phyloP scores from a whole-genome alignment of 352 stramenopile species.

The Globisporangium canariense region DNA sequence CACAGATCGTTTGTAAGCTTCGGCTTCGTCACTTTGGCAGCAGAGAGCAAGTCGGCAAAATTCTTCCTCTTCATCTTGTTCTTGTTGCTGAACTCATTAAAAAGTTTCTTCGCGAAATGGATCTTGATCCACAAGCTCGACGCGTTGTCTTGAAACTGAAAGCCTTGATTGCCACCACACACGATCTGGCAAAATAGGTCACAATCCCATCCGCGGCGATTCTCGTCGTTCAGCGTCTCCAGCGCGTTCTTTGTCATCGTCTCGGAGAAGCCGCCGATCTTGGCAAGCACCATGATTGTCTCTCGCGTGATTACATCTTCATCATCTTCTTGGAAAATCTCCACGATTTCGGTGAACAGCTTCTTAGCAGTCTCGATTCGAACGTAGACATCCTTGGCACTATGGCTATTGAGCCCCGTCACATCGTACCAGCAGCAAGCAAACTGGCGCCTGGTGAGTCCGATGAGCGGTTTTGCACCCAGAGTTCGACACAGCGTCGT shows the following conservation, averaged over 20 bases:
- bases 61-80: conserved; percentile 42
- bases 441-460: conserved; percentile 49
- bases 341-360: conserved; percentile 38
- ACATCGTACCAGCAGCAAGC: conserved; percentile 52
- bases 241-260: conserved; percentile 24
- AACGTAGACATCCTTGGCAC: conserved; percentile 46
- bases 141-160: conserved; percentile 37
- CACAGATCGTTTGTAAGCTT: conserved; percentile 46
- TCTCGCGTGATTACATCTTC: conserved; percentile 28
- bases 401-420: conserved; percentile 31
- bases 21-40: conserved; percentile 31
- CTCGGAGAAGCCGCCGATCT: conserved; percentile 29
- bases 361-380: conserved; percentile 41
- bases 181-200: conserved; percentile 40
- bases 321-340: conserved; percentile 43
- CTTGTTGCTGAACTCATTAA: conserved; percentile 34
- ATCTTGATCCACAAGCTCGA: conserved; percentile 45
- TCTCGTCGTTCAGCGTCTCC: conserved; percentile 22
- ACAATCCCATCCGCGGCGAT: conserved; percentile 26
- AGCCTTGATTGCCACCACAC: conserved; percentile 25
- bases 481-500: conserved; percentile 32
- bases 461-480: conserved; percentile 30
- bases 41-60: conserved; percentile 33
- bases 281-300: conserved; percentile 32
- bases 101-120: conserved; percentile 50